Conservation (phyloP, 164 flowering plant genomes). For the Malania oleifera region DNA sequence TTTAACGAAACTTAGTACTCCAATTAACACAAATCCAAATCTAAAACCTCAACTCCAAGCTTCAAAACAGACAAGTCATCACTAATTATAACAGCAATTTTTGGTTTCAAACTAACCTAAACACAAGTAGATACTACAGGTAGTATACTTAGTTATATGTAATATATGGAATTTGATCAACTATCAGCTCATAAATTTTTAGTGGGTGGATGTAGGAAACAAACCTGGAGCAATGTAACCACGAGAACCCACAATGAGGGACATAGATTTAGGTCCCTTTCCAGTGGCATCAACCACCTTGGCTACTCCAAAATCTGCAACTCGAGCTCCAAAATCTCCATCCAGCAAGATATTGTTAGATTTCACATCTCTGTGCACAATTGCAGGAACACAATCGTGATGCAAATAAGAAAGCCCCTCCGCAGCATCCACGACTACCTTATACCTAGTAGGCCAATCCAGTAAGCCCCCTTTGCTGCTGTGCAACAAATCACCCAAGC, state of each 20-base stretch:
- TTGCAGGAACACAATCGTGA: conserved; percentile 72
- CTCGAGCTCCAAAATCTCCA: conserved; percentile 56
- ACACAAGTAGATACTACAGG: no score
- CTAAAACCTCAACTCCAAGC: no score
- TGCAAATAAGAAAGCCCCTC: conserved; percentile 77
- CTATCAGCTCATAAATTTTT: background rate
- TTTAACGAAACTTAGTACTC: no score
- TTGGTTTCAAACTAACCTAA: no score
- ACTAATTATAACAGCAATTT: no score
- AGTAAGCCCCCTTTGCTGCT: conserved; percentile 55
- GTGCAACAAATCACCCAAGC: conserved; percentile 71
- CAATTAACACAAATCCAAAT: no score
- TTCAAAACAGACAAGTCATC: no score
- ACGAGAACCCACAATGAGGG: conserved; percentile 75
- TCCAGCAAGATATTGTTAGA: conserved; percentile 70
- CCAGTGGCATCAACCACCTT: conserved; percentile 50
- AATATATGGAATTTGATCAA: no score
- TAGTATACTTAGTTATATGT: no score
- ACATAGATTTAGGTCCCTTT: conserved; percentile 57
- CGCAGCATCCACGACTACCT: conserved; percentile 62
- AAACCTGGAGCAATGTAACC: conserved; percentile 87
- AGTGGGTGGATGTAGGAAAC: background rate
- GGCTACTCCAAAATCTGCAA: conserved; percentile 79
- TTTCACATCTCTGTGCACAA: conserved; percentile 73
- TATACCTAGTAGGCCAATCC: conserved; percentile 63